phyloP scores from a whole-genome alignment of 2,329 filamentous ascomycete genomes.

The Calcarisporium arbuscula region DNA sequence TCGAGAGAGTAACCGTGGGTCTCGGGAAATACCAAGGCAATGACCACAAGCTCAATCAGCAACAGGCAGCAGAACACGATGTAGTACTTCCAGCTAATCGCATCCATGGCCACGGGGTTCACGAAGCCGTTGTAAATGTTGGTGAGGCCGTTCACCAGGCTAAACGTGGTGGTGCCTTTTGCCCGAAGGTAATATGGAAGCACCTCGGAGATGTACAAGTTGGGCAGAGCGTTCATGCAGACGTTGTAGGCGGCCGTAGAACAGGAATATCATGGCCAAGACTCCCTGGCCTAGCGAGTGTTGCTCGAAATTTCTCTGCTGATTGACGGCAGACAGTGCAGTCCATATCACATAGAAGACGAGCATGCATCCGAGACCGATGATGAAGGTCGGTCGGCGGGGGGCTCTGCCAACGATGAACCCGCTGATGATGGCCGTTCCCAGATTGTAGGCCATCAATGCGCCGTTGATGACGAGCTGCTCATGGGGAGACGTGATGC shows the following conservation, averaged over 20 bases:
- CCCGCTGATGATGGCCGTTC: conserved; percentile 17
- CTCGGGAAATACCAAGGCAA: conserved; percentile 22
- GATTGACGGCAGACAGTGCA: conserved; percentile 4
- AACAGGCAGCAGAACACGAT: conserved; percentile 14
- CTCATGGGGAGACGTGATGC: conserved; percentile 2
- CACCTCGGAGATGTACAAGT: conserved; percentile 6
- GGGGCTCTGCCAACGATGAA: conserved; percentile 3
- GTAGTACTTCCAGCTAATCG: conserved; percentile 14
- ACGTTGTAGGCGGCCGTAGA: conserved; percentile 4
- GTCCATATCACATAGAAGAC: conserved; percentile 4
- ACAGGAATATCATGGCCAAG: conserved; percentile 6
- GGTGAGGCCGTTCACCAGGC: conserved; percentile 31
- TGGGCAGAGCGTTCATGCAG: conserved; percentile 6
- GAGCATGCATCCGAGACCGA: conserved; percentile 7
- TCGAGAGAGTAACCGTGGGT: conserved; percentile 23
- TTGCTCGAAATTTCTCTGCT: conserved; percentile 1
- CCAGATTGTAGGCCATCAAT: conserved; percentile 32
- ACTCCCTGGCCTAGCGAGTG: conserved; percentile 1
- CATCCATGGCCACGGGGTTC: conserved; percentile 18
- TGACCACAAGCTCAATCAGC: conserved; percentile 14
- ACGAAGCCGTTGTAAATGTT: conserved; percentile 31
- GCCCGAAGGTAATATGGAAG: conserved; percentile 29
- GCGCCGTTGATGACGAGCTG: conserved; percentile 4
- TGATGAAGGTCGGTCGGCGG: conserved; percentile 4
- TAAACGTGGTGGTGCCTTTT: conserved; percentile 35